Percentiles rank a stretch among this genome's conserved stretches.
phyloP scores from a whole-genome alignment of 257 asterid genomes.

The Vinca minor region DNA sequence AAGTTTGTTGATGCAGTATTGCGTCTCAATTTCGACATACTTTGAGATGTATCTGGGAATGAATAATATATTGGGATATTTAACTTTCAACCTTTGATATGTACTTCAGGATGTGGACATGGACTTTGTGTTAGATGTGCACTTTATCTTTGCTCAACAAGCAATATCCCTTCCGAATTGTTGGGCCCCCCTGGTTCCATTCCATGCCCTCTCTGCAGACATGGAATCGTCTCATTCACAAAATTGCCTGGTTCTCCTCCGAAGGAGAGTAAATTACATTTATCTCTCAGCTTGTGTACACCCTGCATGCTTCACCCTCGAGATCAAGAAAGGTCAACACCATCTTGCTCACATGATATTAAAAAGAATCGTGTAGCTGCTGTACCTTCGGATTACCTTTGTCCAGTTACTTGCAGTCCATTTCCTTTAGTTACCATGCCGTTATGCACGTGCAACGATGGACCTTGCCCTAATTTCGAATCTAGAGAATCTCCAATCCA shows the following conservation, averaged over 20 bases:
- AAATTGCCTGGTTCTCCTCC: constrained; percentile 61
- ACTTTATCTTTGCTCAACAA: constrained; percentile 87
- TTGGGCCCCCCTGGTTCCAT: constrained; percentile 68
- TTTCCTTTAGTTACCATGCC: constrained; percentile 86
- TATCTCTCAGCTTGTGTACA: constrained; percentile 72
- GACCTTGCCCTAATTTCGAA: constrained; percentile 58
- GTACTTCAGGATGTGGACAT: constrained; percentile 70
- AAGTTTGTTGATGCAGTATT: background rate
- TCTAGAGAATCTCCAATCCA: constrained; percentile 40
- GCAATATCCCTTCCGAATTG: constrained; percentile 62
- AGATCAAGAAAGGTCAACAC: constrained; percentile 51
- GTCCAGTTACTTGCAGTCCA: constrained; percentile 90
- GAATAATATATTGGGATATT: background rate
- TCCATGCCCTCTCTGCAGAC: constrained; percentile 89
- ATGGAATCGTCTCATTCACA: constrained; percentile 52
- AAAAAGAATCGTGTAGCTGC: constrained; percentile 68
- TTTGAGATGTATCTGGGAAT: background rate
- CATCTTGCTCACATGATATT: constrained; percentile 45
- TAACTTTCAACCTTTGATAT: background rate
- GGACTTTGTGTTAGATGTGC: constrained; percentile 91
- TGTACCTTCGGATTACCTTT: constrained; percentile 57
- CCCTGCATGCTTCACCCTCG: constrained; percentile 87
- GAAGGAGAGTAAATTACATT: constrained; percentile 53
- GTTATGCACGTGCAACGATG: constrained; percentile 75
- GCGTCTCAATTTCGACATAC: background rate